Evolutionary conservation across 1,284 basidiomycete genomes (phyloP).

Genomic region (Puccinia triticina): DNA sequence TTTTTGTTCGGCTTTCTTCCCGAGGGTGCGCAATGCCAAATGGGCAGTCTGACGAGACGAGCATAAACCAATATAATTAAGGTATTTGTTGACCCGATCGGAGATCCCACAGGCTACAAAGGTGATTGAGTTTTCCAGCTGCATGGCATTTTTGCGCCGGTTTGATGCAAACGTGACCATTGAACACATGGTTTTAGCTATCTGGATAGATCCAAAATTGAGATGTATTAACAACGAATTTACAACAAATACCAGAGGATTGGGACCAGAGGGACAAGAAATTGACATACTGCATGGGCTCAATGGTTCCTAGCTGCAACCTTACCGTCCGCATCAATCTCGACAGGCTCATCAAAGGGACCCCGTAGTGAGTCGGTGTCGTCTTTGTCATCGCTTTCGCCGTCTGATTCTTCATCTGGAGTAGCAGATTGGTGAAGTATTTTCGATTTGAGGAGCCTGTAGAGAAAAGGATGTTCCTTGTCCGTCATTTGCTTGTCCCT

Average conservation of each 20-base stretch:
- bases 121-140: too few relatives aligned
- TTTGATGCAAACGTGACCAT: too few relatives aligned
- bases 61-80: not conserved
- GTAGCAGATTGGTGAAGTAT: not conserved
- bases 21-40: not conserved
- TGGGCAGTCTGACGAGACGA: not conserved
- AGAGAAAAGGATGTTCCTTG: not conserved
- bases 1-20: not conserved
- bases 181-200: not conserved
- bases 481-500: not conserved
- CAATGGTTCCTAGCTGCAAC: not conserved
- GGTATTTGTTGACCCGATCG: too few relatives aligned
- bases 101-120: too few relatives aligned
- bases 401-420: too few relatives aligned
- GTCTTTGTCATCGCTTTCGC: not conserved
- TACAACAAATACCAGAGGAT: too few relatives aligned
- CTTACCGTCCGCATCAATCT: not conserved
- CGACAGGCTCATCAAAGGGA: not conserved
- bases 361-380: not conserved
- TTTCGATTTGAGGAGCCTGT: not conserved
- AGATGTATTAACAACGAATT: too few relatives aligned
- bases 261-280: too few relatives aligned
- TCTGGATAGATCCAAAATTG: too few relatives aligned
- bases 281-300: not conserved
- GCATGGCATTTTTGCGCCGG: too few relatives aligned